Percentiles rank a stretch among this genome's conserved stretches.
Evolutionary conservation across 345 rosid genomes (phyloP).

Genomic region (Trapa incisa): DNA sequence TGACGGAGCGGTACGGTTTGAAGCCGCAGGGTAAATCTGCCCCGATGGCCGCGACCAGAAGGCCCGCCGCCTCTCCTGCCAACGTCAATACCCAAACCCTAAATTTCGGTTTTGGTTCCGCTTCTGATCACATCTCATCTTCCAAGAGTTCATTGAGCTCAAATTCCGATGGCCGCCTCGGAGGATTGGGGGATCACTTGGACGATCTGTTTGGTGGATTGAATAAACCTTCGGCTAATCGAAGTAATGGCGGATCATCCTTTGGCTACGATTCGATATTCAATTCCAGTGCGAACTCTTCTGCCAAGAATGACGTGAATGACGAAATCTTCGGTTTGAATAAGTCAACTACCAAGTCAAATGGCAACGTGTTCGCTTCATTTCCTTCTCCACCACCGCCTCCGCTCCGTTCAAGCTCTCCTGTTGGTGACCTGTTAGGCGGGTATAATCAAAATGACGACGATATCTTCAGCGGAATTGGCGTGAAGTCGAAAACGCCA

Average conservation of each 20-base stretch:
- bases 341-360: constrained; percentile 16
- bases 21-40: constrained; percentile 83
- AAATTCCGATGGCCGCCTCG: constrained; percentile 19
- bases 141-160: constrained; percentile 18
- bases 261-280: constrained; percentile 45
- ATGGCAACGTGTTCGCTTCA: constrained; percentile 31
- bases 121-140: constrained; percentile 11
- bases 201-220: constrained; percentile 40
- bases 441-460: constrained; percentile 12
- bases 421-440: constrained; percentile 50
- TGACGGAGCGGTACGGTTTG: constrained; percentile 71
- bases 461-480: constrained; percentile 8
- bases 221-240: constrained; percentile 17
- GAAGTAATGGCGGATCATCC: constrained; percentile 18
- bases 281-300: constrained; percentile 19
- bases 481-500: background rate
- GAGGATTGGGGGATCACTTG: constrained; percentile 24
- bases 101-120: constrained; percentile 13
- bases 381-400: constrained; percentile 37
- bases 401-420: constrained; percentile 21
- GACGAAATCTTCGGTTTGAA: constrained; percentile 43
- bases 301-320: constrained; percentile 14
- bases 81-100: constrained; percentile 11
- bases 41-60: constrained; percentile 66
- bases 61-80: constrained; percentile 6